Percentiles rank a stretch among this genome's conserved stretches.
These are phyloP conservation scores for Silene latifolia DNA, from an alignment of 148 eudicot species.

Conservation along the genomic window DNA sequence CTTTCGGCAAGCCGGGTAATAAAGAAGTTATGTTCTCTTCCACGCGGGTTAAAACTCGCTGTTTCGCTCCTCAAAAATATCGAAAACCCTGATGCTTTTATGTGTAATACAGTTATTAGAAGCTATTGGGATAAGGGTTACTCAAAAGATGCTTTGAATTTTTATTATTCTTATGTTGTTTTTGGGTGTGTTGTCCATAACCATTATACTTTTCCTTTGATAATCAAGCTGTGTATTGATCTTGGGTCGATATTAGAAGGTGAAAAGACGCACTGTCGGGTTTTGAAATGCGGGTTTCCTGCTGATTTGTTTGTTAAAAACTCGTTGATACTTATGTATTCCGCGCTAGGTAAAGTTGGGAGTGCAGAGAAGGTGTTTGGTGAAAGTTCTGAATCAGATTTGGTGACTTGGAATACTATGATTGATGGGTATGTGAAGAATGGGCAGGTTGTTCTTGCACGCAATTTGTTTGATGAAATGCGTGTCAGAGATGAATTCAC, in stretches of 20 bases:
- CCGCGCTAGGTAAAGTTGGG: constrained; percentile 32
- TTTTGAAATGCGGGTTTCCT: constrained; percentile 37
- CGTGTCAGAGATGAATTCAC: constrained; percentile 43
- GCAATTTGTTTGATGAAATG: constrained; percentile 41
- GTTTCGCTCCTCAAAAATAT: constrained; percentile 31
- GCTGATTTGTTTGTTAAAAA: constrained; percentile 43
- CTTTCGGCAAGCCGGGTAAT: constrained; percentile 42
- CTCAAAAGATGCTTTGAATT: constrained; percentile 31
- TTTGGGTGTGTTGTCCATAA: constrained; percentile 26
- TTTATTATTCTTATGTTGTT: constrained; percentile 38
- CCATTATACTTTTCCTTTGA: constrained; percentile 28
- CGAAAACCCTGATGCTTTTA: constrained; percentile 51
- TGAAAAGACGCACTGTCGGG: constrained; percentile 24
- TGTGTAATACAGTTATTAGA: constrained; percentile 54
- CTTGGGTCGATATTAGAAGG: constrained; percentile 23
- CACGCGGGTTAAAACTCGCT: constrained; percentile 28
- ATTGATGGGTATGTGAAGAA: constrained; percentile 56
- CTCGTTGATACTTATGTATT: constrained; percentile 34
- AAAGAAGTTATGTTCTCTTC: constrained; percentile 47
- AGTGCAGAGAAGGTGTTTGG: constrained; percentile 51
- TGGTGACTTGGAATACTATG: constrained; percentile 58
- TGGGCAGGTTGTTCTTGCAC: constrained; percentile 37
- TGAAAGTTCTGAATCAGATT: constrained; percentile 35
- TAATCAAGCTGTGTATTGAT: constrained; percentile 28
- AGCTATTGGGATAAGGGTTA: constrained; percentile 37